phyloP scores from a whole-genome alignment of 2,329 filamentous ascomycete species.

The Canariomyces notabilis region DNA sequence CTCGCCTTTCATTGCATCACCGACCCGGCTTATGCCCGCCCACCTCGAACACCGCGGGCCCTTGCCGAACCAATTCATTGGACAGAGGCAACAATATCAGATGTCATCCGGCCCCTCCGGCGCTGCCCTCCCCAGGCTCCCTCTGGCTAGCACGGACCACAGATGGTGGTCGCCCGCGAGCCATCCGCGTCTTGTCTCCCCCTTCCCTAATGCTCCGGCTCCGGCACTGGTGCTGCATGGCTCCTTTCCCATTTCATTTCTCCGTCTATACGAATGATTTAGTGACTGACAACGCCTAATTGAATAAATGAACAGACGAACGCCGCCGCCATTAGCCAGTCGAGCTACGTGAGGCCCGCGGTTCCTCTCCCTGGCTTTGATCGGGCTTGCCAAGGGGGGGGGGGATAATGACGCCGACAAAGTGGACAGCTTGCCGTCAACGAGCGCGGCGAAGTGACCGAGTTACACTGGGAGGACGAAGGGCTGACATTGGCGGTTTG shows the following conservation, averaged over 20 bases:
- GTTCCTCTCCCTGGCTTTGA: no score
- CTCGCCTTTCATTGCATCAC: neutral
- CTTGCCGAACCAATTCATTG: neutral
- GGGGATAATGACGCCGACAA: no score
- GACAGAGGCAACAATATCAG: neutral
- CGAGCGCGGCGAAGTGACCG: no score
- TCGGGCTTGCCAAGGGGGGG: no score
- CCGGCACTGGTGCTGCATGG: constrained; percentile 6
- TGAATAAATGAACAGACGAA: constrained; percentile 12
- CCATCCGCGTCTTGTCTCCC: neutral
- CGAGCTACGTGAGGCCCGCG: neutral
- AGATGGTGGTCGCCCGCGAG: neutral
- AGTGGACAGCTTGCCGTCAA: no score
- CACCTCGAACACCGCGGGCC: constrained; percentile 2
- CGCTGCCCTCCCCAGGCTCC: neutral
- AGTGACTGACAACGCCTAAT: constrained; percentile 12
- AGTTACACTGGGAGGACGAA: no score
- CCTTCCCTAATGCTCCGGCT: constrained; percentile 9
- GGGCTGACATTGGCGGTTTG: no score
- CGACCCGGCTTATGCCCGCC: no score
- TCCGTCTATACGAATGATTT: constrained; percentile 1
- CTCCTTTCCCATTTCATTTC: neutral
- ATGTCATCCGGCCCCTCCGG: neutral
- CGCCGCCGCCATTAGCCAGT: constrained; percentile 12
- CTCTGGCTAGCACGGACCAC: neutral